Evolutionary conservation across 257 asterid genomes (phyloP).

Genomic region (Nyctanthes arbortristis): DNA sequence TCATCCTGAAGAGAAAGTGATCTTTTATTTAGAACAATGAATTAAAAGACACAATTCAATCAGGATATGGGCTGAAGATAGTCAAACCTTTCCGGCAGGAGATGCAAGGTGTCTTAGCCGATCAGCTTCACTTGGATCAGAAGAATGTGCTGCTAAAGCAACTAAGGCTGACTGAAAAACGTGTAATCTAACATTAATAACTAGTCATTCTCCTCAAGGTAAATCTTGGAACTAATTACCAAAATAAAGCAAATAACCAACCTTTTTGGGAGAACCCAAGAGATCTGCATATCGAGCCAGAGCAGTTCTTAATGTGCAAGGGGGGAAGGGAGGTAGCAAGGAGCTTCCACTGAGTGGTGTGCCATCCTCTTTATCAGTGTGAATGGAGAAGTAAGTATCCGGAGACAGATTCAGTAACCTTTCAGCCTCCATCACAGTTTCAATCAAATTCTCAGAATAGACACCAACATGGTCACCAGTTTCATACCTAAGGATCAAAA

Average conservation of each 20-base stretch:
- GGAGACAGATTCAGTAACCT: conserved; percentile 66
- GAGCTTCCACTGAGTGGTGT: conserved; percentile 63
- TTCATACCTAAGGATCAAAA: conserved; percentile 63
- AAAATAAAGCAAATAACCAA: conserved; percentile 13
- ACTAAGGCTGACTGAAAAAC: conserved; percentile 66
- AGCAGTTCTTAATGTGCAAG: conserved; percentile 89
- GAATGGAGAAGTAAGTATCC: conserved; percentile 79
- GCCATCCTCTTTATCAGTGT: conserved; percentile 77
- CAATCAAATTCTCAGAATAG: conserved; percentile 75
- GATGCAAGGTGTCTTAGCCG: conserved; percentile 83
- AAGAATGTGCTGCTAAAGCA: conserved; percentile 82
- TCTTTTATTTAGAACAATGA: conserved; percentile 27
- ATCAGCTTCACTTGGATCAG: conserved; percentile 84
- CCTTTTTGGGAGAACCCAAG: conserved; percentile 89
- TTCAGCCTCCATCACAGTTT: conserved; percentile 92
- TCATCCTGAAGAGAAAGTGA: conserved; percentile 63
- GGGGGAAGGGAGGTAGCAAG: conserved; percentile 83
- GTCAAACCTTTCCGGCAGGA: conserved; percentile 92
- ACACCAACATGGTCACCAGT: conserved; percentile 99
- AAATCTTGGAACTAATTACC: not conserved
- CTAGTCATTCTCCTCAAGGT: not conserved
- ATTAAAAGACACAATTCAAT: not conserved
- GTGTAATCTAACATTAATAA: conserved; percentile 14
- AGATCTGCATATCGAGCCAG: conserved; percentile 85
- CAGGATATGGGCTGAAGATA: conserved; percentile 8